Conservation (phyloP, 352 stramenopile species). For the Globisporangium carolinianum region DNA sequence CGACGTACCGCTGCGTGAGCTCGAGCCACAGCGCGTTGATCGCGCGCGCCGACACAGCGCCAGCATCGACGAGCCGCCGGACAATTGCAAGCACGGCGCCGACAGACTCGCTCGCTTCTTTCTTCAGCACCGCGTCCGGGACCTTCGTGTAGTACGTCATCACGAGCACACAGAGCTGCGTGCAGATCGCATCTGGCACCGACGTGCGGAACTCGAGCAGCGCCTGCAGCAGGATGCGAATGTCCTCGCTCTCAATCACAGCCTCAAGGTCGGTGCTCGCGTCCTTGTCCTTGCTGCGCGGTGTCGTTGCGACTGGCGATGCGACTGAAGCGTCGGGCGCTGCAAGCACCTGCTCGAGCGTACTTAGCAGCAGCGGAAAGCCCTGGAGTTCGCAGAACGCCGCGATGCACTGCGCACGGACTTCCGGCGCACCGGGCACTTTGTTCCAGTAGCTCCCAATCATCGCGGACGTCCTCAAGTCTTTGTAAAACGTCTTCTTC, state of each 20-base stretch:
- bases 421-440: constrained; percentile 67
- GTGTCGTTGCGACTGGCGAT: not conserved
- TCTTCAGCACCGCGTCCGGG: constrained; percentile 73
- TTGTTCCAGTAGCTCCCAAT: constrained; percentile 90
- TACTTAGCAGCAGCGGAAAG: constrained; percentile 65
- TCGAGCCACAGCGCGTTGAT: constrained; percentile 82
- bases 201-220: constrained; percentile 67
- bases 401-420: constrained; percentile 77
- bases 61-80: constrained; percentile 68
- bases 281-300: constrained; percentile 19
- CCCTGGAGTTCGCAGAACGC: constrained; percentile 79
- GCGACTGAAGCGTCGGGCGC: not conserved
- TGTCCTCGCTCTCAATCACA: constrained; percentile 74
- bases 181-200: constrained; percentile 56
- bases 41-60: constrained; percentile 31
- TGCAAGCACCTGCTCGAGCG: constrained; percentile 65
- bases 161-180: constrained; percentile 62
- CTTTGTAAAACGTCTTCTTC: constrained; percentile 88
- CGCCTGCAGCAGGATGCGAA: constrained; percentile 74
- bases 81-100: constrained; percentile 77
- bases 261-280: constrained; percentile 32
- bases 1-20: constrained; percentile 80
- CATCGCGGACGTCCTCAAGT: constrained; percentile 79
- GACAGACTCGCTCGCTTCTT: constrained; percentile 78
- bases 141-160: constrained; percentile 83